Evolutionary conservation across 2,329 filamentous ascomycete genomes (phyloP).

Genomic region (Aspergillus alliaceus): DNA sequence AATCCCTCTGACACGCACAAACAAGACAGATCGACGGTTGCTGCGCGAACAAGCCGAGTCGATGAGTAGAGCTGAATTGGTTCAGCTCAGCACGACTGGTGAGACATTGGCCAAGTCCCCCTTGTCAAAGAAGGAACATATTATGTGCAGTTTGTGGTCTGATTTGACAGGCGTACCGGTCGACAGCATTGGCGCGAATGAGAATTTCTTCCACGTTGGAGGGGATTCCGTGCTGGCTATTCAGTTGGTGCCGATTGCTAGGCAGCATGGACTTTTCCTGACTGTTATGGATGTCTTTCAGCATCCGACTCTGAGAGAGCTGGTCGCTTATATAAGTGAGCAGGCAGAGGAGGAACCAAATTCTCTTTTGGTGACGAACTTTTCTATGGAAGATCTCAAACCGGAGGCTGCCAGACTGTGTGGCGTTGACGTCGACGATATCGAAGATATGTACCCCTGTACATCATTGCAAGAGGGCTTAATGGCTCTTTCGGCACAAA

Average conservation of each 20-base stretch:
- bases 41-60: background rate
- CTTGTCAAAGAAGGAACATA: background rate
- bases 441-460: constrained; percentile 40
- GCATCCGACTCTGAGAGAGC: background rate
- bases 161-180: background rate
- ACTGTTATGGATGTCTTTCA: background rate
- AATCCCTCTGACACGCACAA: background rate
- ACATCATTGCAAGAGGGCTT: constrained; percentile 43
- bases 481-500: constrained; percentile 31
- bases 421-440: constrained; percentile 2
- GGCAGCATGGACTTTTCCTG: no score
- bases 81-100: background rate
- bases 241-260: background rate
- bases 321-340: no score
- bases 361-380: no score
- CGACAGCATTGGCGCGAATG: background rate
- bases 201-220: background rate
- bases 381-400: no score
- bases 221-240: constrained; percentile 1
- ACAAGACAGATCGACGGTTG: background rate
- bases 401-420: no score
- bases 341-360: no score
- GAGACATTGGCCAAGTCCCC: background rate
- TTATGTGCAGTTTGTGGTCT: background rate
- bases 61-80: background rate